Evolutionary conservation across 495 filamentous ascomycete genomes (phyloP).

Genomic region (Parathielavia appendiculata): DNA sequence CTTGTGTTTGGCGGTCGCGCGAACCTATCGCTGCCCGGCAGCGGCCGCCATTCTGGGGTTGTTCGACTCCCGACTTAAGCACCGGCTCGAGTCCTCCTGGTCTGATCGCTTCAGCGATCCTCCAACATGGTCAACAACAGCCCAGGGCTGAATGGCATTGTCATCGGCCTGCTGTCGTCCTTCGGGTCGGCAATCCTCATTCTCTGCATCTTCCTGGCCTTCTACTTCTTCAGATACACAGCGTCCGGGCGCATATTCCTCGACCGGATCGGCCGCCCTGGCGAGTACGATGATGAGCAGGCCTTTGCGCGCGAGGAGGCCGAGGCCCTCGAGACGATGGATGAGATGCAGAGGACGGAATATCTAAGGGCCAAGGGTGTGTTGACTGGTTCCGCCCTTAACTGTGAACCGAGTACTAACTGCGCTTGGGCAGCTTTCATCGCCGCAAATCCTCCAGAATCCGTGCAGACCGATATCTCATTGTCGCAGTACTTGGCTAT

Average conservation of each 20-base stretch:
- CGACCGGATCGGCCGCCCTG: conserved; percentile 87
- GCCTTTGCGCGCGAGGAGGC: conserved; percentile 87
- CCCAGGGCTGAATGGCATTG: conserved; percentile 62
- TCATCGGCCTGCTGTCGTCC: conserved; percentile 94
- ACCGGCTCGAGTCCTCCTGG: neutral
- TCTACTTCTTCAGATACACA: conserved; percentile 95
- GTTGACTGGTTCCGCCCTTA: conserved; percentile 7
- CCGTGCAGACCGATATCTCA: conserved; percentile 92
- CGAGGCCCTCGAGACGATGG: conserved; percentile 91
- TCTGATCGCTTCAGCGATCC: neutral
- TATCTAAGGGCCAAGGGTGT: conserved; percentile 94
- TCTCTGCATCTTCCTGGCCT: conserved; percentile 69
- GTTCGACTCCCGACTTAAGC: conserved; percentile 3
- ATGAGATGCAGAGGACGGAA: conserved; percentile 82
- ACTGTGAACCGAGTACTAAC: conserved; percentile 16
- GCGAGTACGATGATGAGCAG: conserved; percentile 97
- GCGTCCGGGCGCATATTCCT: conserved; percentile 83
- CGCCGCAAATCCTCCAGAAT: conserved; percentile 91
- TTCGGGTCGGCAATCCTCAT: conserved; percentile 89
- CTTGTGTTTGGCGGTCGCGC: conserved; percentile 15
- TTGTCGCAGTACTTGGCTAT: conserved; percentile 96
- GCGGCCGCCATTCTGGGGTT: conserved; percentile 22
- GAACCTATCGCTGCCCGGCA: conserved; percentile 18
- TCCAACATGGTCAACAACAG: conserved; percentile 27
- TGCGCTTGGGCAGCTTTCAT: conserved; percentile 64